Evolutionary conservation across 345 rosid species (phyloP), one percentile per base, ranked within the genome.

Genomic region (Salix brachista): DNA sequence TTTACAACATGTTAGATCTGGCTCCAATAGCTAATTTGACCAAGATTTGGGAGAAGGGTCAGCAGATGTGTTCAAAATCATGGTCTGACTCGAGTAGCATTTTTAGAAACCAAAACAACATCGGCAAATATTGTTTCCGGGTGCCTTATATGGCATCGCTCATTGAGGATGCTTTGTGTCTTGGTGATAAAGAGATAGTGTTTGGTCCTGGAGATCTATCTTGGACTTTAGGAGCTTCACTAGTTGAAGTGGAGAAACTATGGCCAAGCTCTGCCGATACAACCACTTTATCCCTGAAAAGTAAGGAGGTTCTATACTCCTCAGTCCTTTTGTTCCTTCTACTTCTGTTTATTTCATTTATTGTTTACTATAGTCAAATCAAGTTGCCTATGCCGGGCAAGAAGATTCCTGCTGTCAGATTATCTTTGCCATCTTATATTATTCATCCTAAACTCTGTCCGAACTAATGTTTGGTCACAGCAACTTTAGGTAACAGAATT

Each of bases 131-230:
- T 72, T 90, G 91, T 78, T 89, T 87, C 77, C 48, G 64, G 75
- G 83, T 86, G 48, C 83, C 88, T 74, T 89, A 85, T 68, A 73
- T 87, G 80, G 85, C 78, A 37, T 86, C 89, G 1, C 86, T 89
- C 14, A 84, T 87, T 9, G 67, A 86, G 39, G 84, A 85, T 66
- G 83, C 85, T 1, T 65, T 90, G 48, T 82, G 85, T 65, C 83
- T 86, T 1, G 73, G 86, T 9, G 42, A 85, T 52, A 71, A 74
- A 41, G 83, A 83, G 46, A 84, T 86, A 65, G 65, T 67, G n/a
- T 85, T 90, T 39, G 91, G 91, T 58, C 92, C 94, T 50, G 87
- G 83, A 8, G 86, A 90, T 80, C 56, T 90, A 64, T 89, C 92
- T 19, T 89, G 92, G 92, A 86, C 94, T 23, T 62, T 86, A 70